Evolutionary conservation across 257 asterid genomes (phyloP), one percentile per base, ranked within the genome.

Genomic region (Nicotiana tabacum): DNA sequence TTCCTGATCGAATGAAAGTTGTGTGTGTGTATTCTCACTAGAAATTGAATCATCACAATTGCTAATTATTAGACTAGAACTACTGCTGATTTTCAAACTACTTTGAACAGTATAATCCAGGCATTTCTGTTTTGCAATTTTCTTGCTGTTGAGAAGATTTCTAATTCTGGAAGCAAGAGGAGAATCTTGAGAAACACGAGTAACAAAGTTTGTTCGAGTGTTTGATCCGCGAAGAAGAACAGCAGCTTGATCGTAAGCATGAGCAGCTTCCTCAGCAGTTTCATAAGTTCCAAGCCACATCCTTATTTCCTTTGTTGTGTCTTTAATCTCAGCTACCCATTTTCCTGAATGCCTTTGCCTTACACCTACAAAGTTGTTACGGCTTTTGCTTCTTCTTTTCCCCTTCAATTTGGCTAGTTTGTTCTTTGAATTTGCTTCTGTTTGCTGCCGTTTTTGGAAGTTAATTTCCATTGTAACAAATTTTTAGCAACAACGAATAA

Each of bases 311-410:
- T 92, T 91, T 3, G 92, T 92, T 7, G 95, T 91, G 89, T 91
- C 97, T 80, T 92, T 92, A 77, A 92, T 92, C 92, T 92, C 97
- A 3, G 97, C 93, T 2, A 92, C 91, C 97, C 95, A 92, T 66
- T 93, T 89, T 64, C 97, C 97, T 0, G 97, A 92, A 21, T 95
- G 89, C 87, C 97, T 89, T 53, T 92, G 97, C 82, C 95, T 86
- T 33, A 91, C 95, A 13, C 97, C 95, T 3, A 92, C 87, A 70
- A 80, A 92, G 60, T 88, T 88, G 78, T 77, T 85, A 57, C 16
- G 1, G 66, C 78, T 86, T 35, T 81, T 90, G 83, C 57, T 89
- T 86, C 87, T 81, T 79, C 30, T 62, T 61, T 53, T 2, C 58
- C 87, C 81, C 67, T 84, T 87, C 66, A 51, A 83, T 87, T 89